Percentiles rank a stretch among this genome's conserved stretches.
Evolutionary conservation across 495 filamentous ascomycete genomes (phyloP).

Genomic region (Corynascus novoguineensis): DNA sequence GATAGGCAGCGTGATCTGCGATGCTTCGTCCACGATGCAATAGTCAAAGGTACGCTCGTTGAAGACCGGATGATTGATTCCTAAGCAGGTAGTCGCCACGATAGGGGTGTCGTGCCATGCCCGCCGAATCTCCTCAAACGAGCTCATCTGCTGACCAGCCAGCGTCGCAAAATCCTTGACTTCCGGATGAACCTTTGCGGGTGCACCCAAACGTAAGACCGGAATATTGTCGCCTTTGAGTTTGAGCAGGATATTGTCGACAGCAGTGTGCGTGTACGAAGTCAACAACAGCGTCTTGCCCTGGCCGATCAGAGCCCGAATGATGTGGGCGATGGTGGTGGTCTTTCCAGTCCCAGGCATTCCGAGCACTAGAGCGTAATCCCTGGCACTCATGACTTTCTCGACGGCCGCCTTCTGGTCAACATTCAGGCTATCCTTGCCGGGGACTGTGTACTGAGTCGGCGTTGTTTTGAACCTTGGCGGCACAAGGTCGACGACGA

Average conservation of each 20-base stretch:
- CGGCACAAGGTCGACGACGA: conserved; percentile 67
- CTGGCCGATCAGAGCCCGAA: conserved; percentile 80
- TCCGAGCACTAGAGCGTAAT: conserved; percentile 91
- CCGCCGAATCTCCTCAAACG: conserved; percentile 74
- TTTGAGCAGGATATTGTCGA: conserved; percentile 96
- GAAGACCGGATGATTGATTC: conserved; percentile 84
- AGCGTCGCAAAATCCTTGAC: conserved; percentile 78
- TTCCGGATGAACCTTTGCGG: conserved; percentile 79
- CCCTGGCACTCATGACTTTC: conserved; percentile 89
- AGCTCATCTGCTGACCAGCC: conserved; percentile 60
- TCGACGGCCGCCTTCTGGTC: conserved; percentile 82
- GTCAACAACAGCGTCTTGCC: conserved; percentile 90
- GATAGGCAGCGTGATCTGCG: conserved; percentile 91
- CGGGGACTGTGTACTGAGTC: conserved; percentile 52
- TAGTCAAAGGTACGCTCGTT: conserved; percentile 89
- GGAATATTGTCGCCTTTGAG: conserved; percentile 71
- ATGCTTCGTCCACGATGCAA: conserved; percentile 96
- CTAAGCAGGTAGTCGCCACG: conserved; percentile 91
- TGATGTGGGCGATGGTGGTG: conserved; percentile 95
- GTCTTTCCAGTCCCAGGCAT: conserved; percentile 99
- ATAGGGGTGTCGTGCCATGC: conserved; percentile 78
- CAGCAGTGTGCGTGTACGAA: conserved; percentile 93
- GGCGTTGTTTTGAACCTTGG: conserved; percentile 66
- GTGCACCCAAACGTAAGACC: conserved; percentile 75
- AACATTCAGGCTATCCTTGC: conserved; percentile 63